phyloP scores from a whole-genome alignment of 2,329 filamentous ascomycete species.

The Venturia pyrina region DNA sequence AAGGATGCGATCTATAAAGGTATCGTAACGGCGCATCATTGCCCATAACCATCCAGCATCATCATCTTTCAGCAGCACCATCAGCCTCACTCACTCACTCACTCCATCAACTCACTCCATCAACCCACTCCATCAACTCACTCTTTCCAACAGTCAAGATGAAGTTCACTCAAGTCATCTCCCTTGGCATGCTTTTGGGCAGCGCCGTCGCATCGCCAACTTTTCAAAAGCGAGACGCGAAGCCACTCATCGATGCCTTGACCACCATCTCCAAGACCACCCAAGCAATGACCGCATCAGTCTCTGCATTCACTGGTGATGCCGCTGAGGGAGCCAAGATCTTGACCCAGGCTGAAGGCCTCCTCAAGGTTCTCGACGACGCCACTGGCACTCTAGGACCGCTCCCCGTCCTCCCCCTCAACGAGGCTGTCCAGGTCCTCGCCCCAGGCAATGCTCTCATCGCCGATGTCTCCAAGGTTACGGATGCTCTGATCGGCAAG shows the following conservation, averaged over 20 bases:
- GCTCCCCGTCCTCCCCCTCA: background rate
- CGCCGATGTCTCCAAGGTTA: constrained; percentile 9
- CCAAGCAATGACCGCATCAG: background rate
- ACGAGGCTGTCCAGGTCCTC: constrained; percentile 3
- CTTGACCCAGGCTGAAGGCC: constrained; percentile 6
- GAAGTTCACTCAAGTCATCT: constrained; percentile 5
- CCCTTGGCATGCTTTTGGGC: constrained; percentile 5
- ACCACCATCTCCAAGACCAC: background rate
- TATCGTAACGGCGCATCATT: background rate
- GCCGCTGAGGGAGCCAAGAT: background rate
- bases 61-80: background rate
- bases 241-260: constrained; percentile 8
- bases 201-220: background rate
- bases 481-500: background rate
- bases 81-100: background rate
- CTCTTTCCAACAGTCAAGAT: background rate
- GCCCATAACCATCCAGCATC: constrained; percentile 1
- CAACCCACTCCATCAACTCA: background rate
- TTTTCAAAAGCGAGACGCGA: constrained; percentile 4
- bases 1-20: constrained; percentile 6
- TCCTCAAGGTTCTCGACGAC: constrained; percentile 2
- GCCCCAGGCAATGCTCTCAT: constrained; percentile 8
- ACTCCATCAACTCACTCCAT: background rate
- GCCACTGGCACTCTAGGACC: background rate
- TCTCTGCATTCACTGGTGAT: constrained; percentile 6